Percentiles rank a stretch among this genome's conserved stretches.
Conservation (phyloP, 352 stramenopile genomes). For the Lagenidium giganteum region DNA sequence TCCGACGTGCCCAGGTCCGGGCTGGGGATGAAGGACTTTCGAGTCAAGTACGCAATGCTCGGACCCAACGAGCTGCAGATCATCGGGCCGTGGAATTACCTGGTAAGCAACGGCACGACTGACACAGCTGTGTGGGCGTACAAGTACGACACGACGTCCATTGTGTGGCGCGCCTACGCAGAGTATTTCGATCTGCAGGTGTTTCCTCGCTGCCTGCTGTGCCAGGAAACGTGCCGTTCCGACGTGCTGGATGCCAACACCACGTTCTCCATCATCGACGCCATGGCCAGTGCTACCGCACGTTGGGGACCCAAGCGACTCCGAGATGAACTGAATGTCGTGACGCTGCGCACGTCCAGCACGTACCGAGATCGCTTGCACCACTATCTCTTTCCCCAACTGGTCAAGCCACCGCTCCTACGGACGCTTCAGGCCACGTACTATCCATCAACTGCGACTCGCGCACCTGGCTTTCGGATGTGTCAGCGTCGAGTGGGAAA, state of each 20-base stretch:
- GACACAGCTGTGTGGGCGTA: conserved; percentile 11
- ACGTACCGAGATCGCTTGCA: conserved; percentile 11
- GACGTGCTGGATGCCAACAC: not conserved
- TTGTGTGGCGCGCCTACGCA: conserved; percentile 5
- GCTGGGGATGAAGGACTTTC: no score
- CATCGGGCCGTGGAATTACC: conserved; percentile 10
- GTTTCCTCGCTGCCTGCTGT: conserved; percentile 11
- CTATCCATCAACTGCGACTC: not conserved
- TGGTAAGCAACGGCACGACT: not conserved
- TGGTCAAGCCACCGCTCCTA: conserved; percentile 1
- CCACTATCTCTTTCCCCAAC: conserved; percentile 9
- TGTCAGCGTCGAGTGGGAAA: no score
- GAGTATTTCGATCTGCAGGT: conserved; percentile 4
- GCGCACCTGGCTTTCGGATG: not conserved
- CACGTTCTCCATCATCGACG: conserved; percentile 11
- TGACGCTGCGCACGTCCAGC: conserved; percentile 5
- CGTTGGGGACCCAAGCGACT: no score
- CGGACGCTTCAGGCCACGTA: conserved; percentile 10
- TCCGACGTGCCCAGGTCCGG: conserved; percentile 11
- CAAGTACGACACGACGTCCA: conserved; percentile 18
- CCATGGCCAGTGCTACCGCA: no score
- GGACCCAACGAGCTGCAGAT: conserved; percentile 1
- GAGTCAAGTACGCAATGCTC: not conserved
- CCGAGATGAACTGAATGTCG: no score
- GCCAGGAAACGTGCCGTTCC: not conserved